Conservation (phyloP, 2,329 filamentous ascomycete species). For the Aspergillus piperis region DNA sequence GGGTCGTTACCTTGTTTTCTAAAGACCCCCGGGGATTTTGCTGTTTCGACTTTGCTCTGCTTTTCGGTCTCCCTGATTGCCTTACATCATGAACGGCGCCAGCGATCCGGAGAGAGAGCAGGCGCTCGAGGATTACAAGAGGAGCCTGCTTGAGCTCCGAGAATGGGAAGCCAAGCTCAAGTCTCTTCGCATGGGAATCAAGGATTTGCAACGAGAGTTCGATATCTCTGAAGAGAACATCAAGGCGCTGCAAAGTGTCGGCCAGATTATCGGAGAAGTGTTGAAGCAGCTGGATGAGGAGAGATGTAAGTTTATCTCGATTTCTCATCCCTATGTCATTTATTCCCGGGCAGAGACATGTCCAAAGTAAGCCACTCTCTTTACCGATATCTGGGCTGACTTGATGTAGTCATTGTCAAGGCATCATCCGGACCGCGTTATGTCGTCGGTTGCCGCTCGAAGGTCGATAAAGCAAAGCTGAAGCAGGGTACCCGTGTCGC, state of each 20-base stretch:
- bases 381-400: slow-evolving; percentile 19
- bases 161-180: slow-evolving; percentile 99
- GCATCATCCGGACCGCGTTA: slow-evolving; percentile 96
- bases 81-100: slow-evolving; percentile 39
- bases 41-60: neutral
- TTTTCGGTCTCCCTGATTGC: slow-evolving; percentile 5
- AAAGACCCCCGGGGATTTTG: neutral
- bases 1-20: neutral
- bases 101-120: slow-evolving; percentile 60
- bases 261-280: slow-evolving; percentile 98
- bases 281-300: slow-evolving; percentile 98
- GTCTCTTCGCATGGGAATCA: slow-evolving; percentile 89
- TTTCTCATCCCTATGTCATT: neutral
- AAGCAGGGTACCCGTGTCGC: slow-evolving; percentile 98
- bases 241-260: slow-evolving; percentile 97
- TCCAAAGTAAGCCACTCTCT: no score
- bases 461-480: slow-evolving; percentile 94
- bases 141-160: slow-evolving; percentile 85
- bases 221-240: slow-evolving; percentile 99
- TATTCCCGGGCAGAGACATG: neutral
- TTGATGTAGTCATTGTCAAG: slow-evolving; percentile 83
- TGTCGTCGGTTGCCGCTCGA: slow-evolving; percentile 96
- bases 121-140: slow-evolving; percentile 76
- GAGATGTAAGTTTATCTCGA: slow-evolving; percentile 69
- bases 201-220: slow-evolving; percentile 90